These are phyloP conservation scores for Karstenula rhodostoma DNA, from an alignment of 2,329 filamentous ascomycete genomes.

Conservation along the genomic window DNA sequence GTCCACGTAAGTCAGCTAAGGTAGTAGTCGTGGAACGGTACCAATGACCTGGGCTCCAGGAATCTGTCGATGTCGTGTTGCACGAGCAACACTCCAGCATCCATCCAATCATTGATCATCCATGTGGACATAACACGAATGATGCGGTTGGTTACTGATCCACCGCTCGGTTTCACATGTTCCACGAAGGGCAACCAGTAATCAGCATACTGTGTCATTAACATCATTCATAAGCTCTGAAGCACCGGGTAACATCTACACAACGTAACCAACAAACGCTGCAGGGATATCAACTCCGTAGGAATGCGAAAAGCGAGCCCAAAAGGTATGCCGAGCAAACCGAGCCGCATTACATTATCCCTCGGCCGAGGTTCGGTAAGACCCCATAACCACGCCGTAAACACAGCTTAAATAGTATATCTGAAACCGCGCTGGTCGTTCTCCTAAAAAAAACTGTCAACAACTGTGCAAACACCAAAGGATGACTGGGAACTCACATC, in stretches of 20 bases:
- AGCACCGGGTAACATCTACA: neutral
- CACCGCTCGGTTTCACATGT: neutral
- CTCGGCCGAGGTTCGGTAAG: neutral
- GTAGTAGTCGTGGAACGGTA: no score
- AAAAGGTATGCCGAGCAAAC: neutral
- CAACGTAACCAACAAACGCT: neutral
- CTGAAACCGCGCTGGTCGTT: constrained; percentile 46
- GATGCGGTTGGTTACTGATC: neutral
- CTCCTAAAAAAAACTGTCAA: constrained; percentile 32
- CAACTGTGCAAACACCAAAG: neutral
- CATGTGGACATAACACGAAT: neutral
- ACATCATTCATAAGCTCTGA: neutral
- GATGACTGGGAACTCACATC: constrained; percentile 36
- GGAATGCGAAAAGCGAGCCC: neutral
- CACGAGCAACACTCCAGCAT: neutral
- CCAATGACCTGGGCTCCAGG: no score
- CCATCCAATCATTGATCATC: neutral
- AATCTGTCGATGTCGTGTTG: no score
- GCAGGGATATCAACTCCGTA: neutral
- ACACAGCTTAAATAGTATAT: constrained; percentile 32
- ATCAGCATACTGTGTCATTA: neutral
- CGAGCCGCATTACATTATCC: neutral
- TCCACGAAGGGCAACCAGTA: neutral
- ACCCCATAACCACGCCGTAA: neutral
- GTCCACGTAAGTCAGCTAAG: no score